Evolutionary conservation across 106 monocot species (phyloP).

Genomic region (Chionographis japonica): DNA sequence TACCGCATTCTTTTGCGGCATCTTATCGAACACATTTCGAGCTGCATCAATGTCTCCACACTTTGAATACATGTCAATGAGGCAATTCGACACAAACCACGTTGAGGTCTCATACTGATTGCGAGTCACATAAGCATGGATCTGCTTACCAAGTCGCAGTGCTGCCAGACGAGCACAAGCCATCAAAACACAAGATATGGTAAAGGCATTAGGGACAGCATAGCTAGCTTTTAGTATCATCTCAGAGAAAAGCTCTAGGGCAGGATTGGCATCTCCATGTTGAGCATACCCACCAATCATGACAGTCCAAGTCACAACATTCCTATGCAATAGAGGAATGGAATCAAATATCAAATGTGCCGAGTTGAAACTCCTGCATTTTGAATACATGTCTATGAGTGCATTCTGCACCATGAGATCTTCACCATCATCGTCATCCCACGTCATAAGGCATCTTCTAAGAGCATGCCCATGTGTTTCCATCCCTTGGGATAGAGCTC

Average conservation of each 20-base stretch:
- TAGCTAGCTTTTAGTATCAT: conserved; percentile 36
- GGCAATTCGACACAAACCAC: conserved; percentile 59
- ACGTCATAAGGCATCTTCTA: conserved; percentile 38
- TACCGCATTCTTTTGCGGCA: conserved; percentile 46
- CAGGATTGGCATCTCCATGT: conserved; percentile 74
- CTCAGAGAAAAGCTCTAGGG: conserved; percentile 53
- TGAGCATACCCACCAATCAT: conserved; percentile 88
- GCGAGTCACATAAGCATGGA: conserved; percentile 60
- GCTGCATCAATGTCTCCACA: conserved; percentile 67
- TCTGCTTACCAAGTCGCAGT: conserved; percentile 53
- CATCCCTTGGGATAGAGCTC: conserved; percentile 60
- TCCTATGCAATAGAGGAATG: conserved; percentile 32
- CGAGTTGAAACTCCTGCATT: conserved; percentile 49
- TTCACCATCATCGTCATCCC: conserved; percentile 34
- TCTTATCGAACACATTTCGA: conserved; percentile 43
- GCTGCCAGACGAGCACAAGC: conserved; percentile 57
- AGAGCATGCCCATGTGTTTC: conserved; percentile 70
- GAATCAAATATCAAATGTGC: conserved; percentile 44
- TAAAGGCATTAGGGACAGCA: conserved; percentile 53
- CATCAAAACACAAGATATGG: conserved; percentile 72
- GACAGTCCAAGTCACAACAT: conserved; percentile 86
- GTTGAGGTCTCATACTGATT: conserved; percentile 20
- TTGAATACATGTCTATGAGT: conserved; percentile 82
- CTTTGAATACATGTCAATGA: conserved; percentile 85
- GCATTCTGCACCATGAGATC: conserved; percentile 80